Base-by-base conservation (phyloP, 1,284 basidiomycete species). In the Rhodotorula sp. region DNA sequence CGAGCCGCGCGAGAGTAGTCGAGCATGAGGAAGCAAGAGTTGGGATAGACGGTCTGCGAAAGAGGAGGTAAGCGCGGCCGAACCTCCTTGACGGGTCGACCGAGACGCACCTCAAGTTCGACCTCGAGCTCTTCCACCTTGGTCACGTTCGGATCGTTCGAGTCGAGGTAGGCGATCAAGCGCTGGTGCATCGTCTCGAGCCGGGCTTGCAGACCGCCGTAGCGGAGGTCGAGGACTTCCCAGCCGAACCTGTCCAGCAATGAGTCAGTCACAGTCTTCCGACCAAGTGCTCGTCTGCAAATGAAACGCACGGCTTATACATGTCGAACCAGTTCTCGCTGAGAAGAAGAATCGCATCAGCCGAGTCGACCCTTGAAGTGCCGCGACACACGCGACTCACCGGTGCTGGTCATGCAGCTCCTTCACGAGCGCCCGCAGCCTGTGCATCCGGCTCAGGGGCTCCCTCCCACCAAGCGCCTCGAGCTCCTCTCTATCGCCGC, bases 121-220 rank as follows among this genome's bases (percentile, higher is more conserved):
- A 76, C 75, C 48, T 76, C 75, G 44, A 76, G 67, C 53, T 76
- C 75, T 44, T 74, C 72, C 47, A 76, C 24, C 9, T 34, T 27
- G 8, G 47, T 56, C 19, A 74, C 68, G 22, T 46, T 44, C 22
- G 22, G n/a, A 52, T 73, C 65, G 11, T 62, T 48, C 4, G 48
- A 29, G 39, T 75, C 75, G n/a, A 76, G 67, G 62, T 72, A 76
- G 17, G 51, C 62, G 44, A 62, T 39, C n/a, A 71, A 49, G n/a
- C 76, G 64, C 39, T 69, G 59, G 51, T 80, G 74, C 69, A 81
- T 77, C 52, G 79, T 81, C 29, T 80, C 79, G 36, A 81, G 66
- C 5, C 81, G 72, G 1, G 78, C 65, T 20, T 73, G 66, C 48
- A 81, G 64, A 0, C 80, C 81, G 22, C 81, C 81, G 53, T 81